phyloP scores from a whole-genome alignment of 108 stramenopile species.

The Skeletonema potamos region DNA sequence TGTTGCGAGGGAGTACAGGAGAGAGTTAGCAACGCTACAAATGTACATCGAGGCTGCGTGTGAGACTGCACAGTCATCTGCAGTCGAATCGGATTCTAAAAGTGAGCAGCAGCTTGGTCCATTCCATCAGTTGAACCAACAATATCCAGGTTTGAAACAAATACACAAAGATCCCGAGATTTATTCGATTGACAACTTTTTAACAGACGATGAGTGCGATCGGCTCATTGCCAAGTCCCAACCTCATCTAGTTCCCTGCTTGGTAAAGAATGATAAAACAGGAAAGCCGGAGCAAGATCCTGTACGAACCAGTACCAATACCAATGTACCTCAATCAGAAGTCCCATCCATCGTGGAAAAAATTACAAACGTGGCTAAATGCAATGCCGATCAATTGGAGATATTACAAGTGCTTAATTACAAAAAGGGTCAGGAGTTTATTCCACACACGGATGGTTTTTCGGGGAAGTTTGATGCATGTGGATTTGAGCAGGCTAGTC shows the following conservation, averaged over 20 bases:
- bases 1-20: conserved; percentile 3
- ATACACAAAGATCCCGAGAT: conserved; percentile 47
- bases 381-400: conserved; percentile 44
- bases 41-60: conserved; percentile 47
- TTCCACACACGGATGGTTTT: conserved; percentile 58
- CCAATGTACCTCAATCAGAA: conserved; percentile 47
- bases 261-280: conserved; percentile 40
- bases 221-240: conserved; percentile 40
- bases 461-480: conserved; percentile 49
- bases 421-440: conserved; percentile 52
- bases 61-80: not conserved
- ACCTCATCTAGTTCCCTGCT: conserved; percentile 31
- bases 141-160: conserved; percentile 40
- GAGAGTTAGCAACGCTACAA: conserved; percentile 34
- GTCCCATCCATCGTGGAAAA: conserved; percentile 52
- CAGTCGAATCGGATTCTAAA: not conserved
- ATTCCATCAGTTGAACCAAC: conserved; percentile 15
- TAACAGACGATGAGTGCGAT: conserved; percentile 49
- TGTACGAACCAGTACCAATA: conserved; percentile 48
- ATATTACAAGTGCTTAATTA: conserved; percentile 56
- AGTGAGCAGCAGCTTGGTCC: conserved; percentile 7
- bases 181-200: conserved; percentile 42
- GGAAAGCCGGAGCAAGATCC: conserved; percentile 43
- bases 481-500: conserved; percentile 52
- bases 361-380: conserved; percentile 19